Conservation (phyloP, 2,329 filamentous ascomycete species). For the Stagonosporopsis chrysanthemi region DNA sequence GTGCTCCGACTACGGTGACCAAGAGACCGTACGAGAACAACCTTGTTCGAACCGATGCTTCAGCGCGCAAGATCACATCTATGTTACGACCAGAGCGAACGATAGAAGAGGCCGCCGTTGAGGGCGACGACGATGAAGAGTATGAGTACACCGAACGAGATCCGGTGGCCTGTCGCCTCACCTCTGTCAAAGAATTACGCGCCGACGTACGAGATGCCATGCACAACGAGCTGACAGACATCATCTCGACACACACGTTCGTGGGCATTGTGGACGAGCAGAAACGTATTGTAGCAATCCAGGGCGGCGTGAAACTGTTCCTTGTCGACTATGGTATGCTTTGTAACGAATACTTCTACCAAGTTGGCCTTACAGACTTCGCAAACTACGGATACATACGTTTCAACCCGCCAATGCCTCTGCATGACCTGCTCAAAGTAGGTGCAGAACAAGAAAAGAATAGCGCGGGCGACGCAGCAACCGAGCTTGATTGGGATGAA, state of each 20-base stretch:
- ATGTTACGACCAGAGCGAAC: constrained; percentile 75
- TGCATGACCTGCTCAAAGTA: constrained; percentile 74
- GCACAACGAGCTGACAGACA: constrained; percentile 85
- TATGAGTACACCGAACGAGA: constrained; percentile 78
- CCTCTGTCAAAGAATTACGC: constrained; percentile 86
- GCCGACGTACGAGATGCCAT: constrained; percentile 79
- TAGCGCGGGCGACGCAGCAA: constrained; percentile 47
- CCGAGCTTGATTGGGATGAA: constrained; percentile 70
- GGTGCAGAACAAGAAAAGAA: constrained; percentile 75
- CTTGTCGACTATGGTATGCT: constrained; percentile 91
- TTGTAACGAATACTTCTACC: constrained; percentile 91
- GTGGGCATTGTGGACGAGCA: constrained; percentile 90
- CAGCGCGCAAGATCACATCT: constrained; percentile 90
- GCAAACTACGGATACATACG: constrained; percentile 89
- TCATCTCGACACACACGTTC: constrained; percentile 88
- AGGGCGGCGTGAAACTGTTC: constrained; percentile 90
- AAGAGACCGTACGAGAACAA: constrained; percentile 77
- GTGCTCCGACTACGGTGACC: constrained; percentile 35
- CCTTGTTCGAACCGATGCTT: constrained; percentile 87
- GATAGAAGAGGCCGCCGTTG: constrained; percentile 36
- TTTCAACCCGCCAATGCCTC: constrained; percentile 76
- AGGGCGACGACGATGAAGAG: constrained; percentile 61
- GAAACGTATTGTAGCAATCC: constrained; percentile 87
- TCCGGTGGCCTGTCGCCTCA: constrained; percentile 73
- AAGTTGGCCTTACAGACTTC: constrained; percentile 92